phyloP scores from a whole-genome alignment of 148 eudicot species.

The Rhododendron henanense region DNA sequence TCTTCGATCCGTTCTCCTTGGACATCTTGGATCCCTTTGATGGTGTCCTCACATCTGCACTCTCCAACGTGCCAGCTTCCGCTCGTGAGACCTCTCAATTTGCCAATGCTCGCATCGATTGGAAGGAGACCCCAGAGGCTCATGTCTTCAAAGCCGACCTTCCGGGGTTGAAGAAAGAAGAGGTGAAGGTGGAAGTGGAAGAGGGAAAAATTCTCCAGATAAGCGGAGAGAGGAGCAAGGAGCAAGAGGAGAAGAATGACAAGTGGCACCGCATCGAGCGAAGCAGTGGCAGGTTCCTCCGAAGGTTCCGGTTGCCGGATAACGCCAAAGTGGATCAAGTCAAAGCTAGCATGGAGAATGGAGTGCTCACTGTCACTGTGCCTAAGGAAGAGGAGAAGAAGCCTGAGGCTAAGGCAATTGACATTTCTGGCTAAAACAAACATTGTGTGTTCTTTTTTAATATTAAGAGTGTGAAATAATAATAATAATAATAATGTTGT shows the following conservation, averaged over 20 bases:
- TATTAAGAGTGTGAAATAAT: neutral
- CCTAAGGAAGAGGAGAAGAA: slow-evolving; percentile 48
- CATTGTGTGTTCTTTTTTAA: too few species aligned
- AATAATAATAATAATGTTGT: neutral
- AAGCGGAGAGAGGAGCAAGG: slow-evolving; percentile 25
- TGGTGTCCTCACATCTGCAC: slow-evolving; percentile 15
- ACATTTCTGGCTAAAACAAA: slow-evolving; percentile 27
- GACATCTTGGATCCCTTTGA: slow-evolving; percentile 33
- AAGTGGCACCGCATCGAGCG: slow-evolving; percentile 45
- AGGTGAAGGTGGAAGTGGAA: slow-evolving; percentile 48
- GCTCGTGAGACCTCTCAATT: slow-evolving; percentile 36
- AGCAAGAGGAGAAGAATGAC: slow-evolving; percentile 29
- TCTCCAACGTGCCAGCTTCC: slow-evolving; percentile 22
- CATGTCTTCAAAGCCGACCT: slow-evolving; percentile 50
- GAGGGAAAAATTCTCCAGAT: slow-evolving; percentile 34
- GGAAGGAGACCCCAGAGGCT: slow-evolving; percentile 41
- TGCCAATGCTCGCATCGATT: slow-evolving; percentile 32
- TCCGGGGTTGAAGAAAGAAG: slow-evolving; percentile 51
- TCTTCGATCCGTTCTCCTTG: slow-evolving; percentile 33
- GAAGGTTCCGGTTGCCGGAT: slow-evolving; percentile 43
- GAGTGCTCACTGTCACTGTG: slow-evolving; percentile 53
- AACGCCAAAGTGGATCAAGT: slow-evolving; percentile 44
- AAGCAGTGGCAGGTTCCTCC: slow-evolving; percentile 40
- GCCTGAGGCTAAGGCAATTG: slow-evolving; percentile 36
- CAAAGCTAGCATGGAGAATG: slow-evolving; percentile 45